phyloP scores from a whole-genome alignment of 257 asterid genomes.

The Petunia secreta region DNA sequence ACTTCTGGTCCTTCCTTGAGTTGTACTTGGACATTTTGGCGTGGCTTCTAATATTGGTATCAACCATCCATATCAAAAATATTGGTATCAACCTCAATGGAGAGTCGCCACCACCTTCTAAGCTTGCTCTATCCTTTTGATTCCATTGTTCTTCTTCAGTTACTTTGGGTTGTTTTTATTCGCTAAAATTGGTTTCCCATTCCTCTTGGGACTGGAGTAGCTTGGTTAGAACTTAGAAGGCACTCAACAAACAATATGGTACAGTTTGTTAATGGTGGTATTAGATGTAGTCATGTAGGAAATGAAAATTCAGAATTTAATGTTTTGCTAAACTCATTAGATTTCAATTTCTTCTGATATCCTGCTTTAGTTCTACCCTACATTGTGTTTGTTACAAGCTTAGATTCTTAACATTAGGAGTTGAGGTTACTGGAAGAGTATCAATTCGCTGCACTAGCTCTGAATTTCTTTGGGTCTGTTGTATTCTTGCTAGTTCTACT shows the following conservation, averaged over 20 bases:
- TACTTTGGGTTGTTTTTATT: background rate
- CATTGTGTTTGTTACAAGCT: background rate
- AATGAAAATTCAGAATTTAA: background rate
- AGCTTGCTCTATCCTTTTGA: background rate
- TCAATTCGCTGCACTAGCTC: background rate
- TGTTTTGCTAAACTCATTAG: background rate
- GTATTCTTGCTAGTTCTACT: background rate
- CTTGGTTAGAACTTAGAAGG: background rate
- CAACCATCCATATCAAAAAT: background rate
- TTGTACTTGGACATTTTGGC: background rate
- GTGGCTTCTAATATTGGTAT: background rate
- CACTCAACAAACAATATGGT: background rate
- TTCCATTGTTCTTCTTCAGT: background rate
- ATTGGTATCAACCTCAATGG: constrained; percentile 4
- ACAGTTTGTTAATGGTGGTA: background rate
- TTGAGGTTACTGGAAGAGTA: background rate
- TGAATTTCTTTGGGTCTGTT: background rate
- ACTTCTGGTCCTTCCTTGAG: background rate
- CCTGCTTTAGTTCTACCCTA: background rate
- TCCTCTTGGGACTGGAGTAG: background rate
- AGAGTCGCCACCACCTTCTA: background rate
- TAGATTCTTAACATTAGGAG: background rate
- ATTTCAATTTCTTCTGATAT: background rate
- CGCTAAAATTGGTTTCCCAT: background rate
- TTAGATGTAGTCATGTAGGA: background rate